Evolutionary conservation across 305 asterid species (phyloP).

Genomic region (Rubia tinctorum): DNA sequence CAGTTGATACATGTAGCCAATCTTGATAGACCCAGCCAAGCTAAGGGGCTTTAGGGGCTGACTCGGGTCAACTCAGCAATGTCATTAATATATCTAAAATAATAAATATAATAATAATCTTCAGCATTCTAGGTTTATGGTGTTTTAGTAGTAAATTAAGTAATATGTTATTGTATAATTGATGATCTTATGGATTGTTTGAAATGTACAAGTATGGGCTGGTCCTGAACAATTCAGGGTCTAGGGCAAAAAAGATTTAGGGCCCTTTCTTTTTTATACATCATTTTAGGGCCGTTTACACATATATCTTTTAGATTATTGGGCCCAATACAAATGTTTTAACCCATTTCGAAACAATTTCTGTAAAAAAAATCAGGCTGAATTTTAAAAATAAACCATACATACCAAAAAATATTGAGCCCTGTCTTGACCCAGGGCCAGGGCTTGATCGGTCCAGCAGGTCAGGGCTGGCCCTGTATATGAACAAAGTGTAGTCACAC

Average conservation of each 20-base stretch:
- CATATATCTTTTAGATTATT: not conserved
- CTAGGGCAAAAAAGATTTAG: not conserved
- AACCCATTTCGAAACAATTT: not conserved
- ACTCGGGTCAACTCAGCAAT: not conserved
- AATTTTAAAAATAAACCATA: too few relatives aligned
- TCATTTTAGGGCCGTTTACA: not conserved
- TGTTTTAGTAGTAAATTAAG: not conserved
- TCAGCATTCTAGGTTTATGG: not conserved
- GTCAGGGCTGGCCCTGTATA: not conserved
- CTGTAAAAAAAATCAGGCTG: not conserved
- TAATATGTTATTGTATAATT: too few relatives aligned
- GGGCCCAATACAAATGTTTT: not conserved
- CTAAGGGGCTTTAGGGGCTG: not conserved
- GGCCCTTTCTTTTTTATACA: not conserved
- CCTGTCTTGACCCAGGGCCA: not conserved
- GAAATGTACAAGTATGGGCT: not conserved
- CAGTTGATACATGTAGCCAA: not conserved
- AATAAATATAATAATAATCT: not conserved
- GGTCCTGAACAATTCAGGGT: not conserved
- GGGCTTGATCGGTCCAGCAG: not conserved
- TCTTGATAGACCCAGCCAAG: too few relatives aligned
- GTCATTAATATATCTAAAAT: not conserved
- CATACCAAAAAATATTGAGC: not conserved
- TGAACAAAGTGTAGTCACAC: not conserved
- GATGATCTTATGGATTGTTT: too few relatives aligned